A percentile compares a stretch with the other conserved stretches of the same genome.
These are phyloP conservation scores for Paragyromitra xinjiangensis DNA, from an alignment of 495 filamentous ascomycete genomes.

Conservation along the genomic window DNA sequence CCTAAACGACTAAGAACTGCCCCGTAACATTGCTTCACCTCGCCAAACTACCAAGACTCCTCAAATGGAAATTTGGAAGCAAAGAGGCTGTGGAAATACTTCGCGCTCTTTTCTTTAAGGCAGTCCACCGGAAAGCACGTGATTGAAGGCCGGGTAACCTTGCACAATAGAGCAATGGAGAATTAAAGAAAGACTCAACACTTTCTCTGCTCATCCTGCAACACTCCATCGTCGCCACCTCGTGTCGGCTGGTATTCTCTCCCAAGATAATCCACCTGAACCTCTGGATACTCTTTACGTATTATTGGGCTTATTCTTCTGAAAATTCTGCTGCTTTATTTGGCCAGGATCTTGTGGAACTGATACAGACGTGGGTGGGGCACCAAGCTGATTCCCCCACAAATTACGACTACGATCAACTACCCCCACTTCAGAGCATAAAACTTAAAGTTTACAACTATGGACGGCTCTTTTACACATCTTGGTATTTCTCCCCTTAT, in stretches of 20 bases:
- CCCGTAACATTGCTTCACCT: background rate
- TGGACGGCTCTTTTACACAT: conserved; percentile 88
- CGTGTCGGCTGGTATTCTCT: conserved; percentile 5
- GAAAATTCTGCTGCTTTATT: conserved; percentile 14
- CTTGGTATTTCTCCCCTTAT: conserved; percentile 78
- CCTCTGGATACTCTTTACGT: conserved; percentile 2
- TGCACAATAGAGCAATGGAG: conserved; percentile 2
- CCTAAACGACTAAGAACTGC: background rate
- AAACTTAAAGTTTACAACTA: conserved; percentile 56
- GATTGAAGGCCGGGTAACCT: conserved; percentile 30
- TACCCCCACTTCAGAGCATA: conserved; percentile 29
- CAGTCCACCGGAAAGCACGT: conserved; percentile 17
- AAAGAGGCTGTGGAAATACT: background rate
- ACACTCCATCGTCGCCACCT: conserved; percentile 44
- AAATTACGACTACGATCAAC: conserved; percentile 35
- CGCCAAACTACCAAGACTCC: background rate
- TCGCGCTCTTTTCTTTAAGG: conserved; percentile 12
- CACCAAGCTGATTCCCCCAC: conserved; percentile 44
- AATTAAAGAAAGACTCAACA: conserved; percentile 41
- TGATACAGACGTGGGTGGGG: conserved; percentile 38
- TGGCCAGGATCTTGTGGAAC: conserved; percentile 15
- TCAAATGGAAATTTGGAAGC: background rate
- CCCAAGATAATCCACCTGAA: background rate
- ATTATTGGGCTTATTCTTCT: background rate
- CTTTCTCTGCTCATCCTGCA: conserved; percentile 24